phyloP scores from a whole-genome alignment of 306 rosid genomes.

The Sicyos edulis region DNA sequence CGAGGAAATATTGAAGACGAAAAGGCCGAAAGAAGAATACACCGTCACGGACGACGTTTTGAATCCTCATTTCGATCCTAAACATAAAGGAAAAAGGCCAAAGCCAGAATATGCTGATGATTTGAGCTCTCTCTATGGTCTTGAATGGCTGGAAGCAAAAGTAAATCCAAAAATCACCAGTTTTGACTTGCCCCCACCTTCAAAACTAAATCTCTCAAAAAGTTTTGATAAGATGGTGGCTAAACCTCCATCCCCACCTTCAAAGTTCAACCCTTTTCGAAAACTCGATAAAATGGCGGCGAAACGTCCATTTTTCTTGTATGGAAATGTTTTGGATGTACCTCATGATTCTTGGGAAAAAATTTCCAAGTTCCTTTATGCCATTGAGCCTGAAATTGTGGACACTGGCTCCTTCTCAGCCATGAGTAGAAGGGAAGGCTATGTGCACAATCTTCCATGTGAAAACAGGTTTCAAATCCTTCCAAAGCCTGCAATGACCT shows the following conservation, averaged over 20 bases:
- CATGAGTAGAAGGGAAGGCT: slow-evolving; percentile 70
- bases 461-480: slow-evolving; percentile 56
- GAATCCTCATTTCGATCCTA: slow-evolving; percentile 25
- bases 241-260: slow-evolving; percentile 49
- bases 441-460: slow-evolving; percentile 80
- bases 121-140: slow-evolving; percentile 30
- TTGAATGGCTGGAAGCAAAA: slow-evolving; percentile 50
- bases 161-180: slow-evolving; percentile 32
- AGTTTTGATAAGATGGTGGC: slow-evolving; percentile 35
- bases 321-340: slow-evolving; percentile 49
- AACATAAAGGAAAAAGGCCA: slow-evolving; percentile 51
- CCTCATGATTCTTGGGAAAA: slow-evolving; percentile 61
- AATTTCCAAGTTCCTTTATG: slow-evolving; percentile 66
- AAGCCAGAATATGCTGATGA: slow-evolving; percentile 49
- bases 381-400: slow-evolving; percentile 67
- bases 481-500: slow-evolving; percentile 61
- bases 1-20: slow-evolving; percentile 38
- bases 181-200: slow-evolving; percentile 27
- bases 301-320: slow-evolving; percentile 74
- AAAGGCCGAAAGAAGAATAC: slow-evolving; percentile 54
- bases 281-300: slow-evolving; percentile 35
- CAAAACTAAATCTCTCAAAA: slow-evolving; percentile 39
- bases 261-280: slow-evolving; percentile 38
- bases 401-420: slow-evolving; percentile 63
- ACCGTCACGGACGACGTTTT: slow-evolving; percentile 34